Evolutionary conservation across 2,329 filamentous ascomycete genomes (phyloP).

Genomic region (Parafenestella ontariensis): DNA sequence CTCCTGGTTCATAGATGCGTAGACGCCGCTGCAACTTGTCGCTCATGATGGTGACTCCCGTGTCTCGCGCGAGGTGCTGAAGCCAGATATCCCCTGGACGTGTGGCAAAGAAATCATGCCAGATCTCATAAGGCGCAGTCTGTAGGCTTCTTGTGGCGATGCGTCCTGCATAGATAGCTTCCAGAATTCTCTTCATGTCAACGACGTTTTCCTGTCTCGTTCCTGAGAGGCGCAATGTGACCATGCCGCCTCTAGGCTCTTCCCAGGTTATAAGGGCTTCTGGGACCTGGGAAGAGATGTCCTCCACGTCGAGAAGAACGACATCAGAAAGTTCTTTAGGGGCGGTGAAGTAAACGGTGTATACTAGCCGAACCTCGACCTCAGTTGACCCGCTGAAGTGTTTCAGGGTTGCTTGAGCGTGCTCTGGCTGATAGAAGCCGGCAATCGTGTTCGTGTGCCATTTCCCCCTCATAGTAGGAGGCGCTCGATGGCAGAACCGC

Average conservation of each 20-base stretch:
- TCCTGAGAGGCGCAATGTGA: slow-evolving; percentile 8
- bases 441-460: slow-evolving; percentile 2
- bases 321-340: slow-evolving; percentile 6
- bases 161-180: slow-evolving; percentile 6
- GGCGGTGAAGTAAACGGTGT: slow-evolving; percentile 8
- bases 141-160: neutral
- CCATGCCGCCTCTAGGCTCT: slow-evolving; percentile 4
- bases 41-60: slow-evolving; percentile 2
- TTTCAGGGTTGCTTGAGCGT: slow-evolving; percentile 8
- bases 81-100: slow-evolving; percentile 2
- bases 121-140: slow-evolving; percentile 6
- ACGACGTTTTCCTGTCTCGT: neutral
- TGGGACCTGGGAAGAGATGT: neutral
- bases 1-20: slow-evolving; percentile 8
- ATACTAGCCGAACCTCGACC: slow-evolving; percentile 2
- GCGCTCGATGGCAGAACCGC: slow-evolving; percentile 1
- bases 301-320: slow-evolving; percentile 1
- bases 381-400: neutral
- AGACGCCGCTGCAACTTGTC: slow-evolving; percentile 9
- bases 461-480: neutral
- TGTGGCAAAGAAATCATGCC: slow-evolving; percentile 13
- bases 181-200: slow-evolving; percentile 6
- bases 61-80: slow-evolving; percentile 5
- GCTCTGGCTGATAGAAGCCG: slow-evolving; percentile 11
- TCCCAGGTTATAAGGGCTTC: neutral